Conservation (phyloP, 345 rosid genomes). For the Laguncularia racemosa region DNA sequence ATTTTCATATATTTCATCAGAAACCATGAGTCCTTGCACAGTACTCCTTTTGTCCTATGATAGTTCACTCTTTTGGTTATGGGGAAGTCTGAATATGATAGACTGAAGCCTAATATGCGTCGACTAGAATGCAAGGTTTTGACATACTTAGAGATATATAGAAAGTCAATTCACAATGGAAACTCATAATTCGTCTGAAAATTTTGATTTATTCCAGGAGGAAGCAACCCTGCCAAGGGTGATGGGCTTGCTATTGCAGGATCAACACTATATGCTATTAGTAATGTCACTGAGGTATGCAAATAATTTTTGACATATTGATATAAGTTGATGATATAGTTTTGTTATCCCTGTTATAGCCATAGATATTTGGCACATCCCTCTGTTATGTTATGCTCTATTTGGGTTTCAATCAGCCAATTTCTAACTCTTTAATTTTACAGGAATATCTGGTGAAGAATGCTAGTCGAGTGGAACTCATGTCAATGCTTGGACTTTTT, state of each 20-base stretch:
- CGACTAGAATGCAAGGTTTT: no score
- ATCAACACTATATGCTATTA: constrained; percentile 59
- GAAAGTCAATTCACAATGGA: no score
- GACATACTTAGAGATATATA: no score
- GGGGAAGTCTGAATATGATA: no score
- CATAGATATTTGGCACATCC: no score
- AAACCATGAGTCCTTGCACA: no score
- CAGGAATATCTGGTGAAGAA: constrained; percentile 83
- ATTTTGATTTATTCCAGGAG: constrained; percentile 30
- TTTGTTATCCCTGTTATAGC: not conserved
- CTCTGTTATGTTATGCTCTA: not conserved
- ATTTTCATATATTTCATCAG: no score
- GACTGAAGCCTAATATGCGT: no score
- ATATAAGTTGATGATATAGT: not conserved
- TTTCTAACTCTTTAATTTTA: constrained; percentile 10
- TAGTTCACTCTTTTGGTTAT: no score
- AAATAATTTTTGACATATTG: constrained; percentile 5
- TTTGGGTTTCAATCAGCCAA: not conserved
- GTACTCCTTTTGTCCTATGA: no score
- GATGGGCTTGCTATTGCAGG: constrained; percentile 66
- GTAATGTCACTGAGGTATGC: constrained; percentile 70
- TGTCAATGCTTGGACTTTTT: constrained; percentile 70
- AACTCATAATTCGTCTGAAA: no score
- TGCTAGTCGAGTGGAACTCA: constrained; percentile 71
- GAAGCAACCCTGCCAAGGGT: constrained; percentile 60